phyloP scores from a whole-genome alignment of 2,329 filamentous ascomycete genomes.

The Fusarium veterinarium region DNA sequence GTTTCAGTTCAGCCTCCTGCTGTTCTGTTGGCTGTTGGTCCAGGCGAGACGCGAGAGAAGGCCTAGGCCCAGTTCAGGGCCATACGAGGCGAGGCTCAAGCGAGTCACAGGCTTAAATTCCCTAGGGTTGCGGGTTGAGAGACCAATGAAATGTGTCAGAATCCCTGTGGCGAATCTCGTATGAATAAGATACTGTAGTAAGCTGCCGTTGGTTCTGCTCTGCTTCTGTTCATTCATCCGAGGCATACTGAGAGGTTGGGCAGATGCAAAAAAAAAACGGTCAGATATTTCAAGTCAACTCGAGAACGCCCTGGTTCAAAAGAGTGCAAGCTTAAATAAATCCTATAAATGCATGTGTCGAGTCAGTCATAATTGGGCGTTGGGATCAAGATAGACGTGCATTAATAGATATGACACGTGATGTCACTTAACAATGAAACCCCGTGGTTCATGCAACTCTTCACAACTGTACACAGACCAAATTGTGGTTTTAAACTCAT shows the following conservation, averaged over 20 bases:
- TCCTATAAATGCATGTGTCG: background rate
- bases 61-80: conserved; percentile 7
- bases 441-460: background rate
- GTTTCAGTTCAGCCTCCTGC: conserved; percentile 38
- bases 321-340: conserved; percentile 16
- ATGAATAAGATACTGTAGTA: conserved; percentile 16
- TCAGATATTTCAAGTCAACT: background rate
- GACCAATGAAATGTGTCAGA: conserved; percentile 31
- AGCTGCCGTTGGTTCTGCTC: conserved; percentile 4
- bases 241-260: background rate
- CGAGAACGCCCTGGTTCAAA: background rate
- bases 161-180: conserved; percentile 35
- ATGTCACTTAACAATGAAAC: background rate
- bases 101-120: conserved; percentile 33
- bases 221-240: background rate
- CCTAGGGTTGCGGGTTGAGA: conserved; percentile 27
- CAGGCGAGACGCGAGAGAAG: conserved; percentile 24
- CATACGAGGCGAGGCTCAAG: conserved; percentile 32
- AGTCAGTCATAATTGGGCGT: background rate
- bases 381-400: background rate
- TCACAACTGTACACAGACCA: background rate
- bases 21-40: conserved; percentile 20
- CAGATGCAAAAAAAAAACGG: background rate
- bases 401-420: background rate
- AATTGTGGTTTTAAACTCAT: background rate